Percentiles rank a stretch among this genome's conserved stretches.
These are phyloP conservation scores for Boletus barrowsii DNA, from an alignment of 768 basidiomycete genomes.

Conservation along the genomic window DNA sequence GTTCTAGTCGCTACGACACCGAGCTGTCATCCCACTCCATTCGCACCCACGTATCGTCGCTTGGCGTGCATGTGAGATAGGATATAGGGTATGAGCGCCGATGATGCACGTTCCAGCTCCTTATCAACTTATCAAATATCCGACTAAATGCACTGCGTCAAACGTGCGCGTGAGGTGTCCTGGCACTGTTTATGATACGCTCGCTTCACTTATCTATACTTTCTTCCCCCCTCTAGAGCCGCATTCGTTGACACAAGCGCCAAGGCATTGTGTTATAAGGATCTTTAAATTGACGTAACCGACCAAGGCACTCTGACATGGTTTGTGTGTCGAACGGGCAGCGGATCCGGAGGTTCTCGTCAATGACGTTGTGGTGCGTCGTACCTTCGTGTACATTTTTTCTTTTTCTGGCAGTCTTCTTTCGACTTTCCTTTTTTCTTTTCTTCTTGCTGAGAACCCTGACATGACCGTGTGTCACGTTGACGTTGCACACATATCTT, in stretches of 20 bases:
- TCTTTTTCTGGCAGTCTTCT: too few species aligned
- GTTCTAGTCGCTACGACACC: background rate
- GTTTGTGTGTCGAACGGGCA: too few species aligned
- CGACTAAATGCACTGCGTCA: too few species aligned
- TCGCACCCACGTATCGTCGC: background rate
- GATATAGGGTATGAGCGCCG: background rate
- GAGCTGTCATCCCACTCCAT: background rate
- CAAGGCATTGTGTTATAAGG: too few species aligned
- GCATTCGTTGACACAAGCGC: background rate
- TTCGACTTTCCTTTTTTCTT: too few species aligned
- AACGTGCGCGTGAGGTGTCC: background rate
- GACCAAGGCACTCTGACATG: too few species aligned
- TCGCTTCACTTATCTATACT: background rate
- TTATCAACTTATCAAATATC: background rate
- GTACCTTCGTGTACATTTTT: too few species aligned
- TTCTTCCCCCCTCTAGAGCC: background rate
- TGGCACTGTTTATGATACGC: background rate
- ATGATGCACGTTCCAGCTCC: background rate
- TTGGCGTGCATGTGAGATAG: conserved; percentile 2
- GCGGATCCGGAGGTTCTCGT: background rate
- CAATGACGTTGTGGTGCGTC: background rate
- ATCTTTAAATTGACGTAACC: too few species aligned
- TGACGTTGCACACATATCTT: too few species aligned
- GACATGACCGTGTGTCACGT: too few species aligned
- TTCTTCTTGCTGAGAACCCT: too few species aligned